These are phyloP conservation scores for Pseudomicrostroma phylloplanum DNA, from an alignment of 1,284 basidiomycete genomes.

Conservation along the genomic window DNA sequence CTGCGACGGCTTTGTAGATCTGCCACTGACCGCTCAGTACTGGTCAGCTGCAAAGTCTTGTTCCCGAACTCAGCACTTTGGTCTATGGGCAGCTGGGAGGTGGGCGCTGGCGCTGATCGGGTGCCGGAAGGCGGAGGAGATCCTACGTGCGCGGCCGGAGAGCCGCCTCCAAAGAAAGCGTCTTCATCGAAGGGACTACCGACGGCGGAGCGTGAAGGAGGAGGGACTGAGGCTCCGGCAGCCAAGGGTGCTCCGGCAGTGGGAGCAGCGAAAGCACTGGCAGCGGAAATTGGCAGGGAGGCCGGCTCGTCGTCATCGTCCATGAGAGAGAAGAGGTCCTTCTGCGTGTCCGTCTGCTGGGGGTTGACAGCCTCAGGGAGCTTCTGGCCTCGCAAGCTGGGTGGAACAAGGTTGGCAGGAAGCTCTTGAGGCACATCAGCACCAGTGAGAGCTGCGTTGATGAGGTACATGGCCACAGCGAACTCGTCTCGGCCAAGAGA, in stretches of 20 bases:
- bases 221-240: slow-evolving; percentile 48
- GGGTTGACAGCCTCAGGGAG: slow-evolving; percentile 40
- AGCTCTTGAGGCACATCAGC: slow-evolving; percentile 65
- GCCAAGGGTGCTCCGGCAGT: slow-evolving; percentile 52
- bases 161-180: slow-evolving; percentile 28
- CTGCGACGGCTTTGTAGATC: slow-evolving; percentile 29
- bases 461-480: slow-evolving; percentile 91
- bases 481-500: slow-evolving; percentile 84
- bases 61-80: slow-evolving; percentile 32
- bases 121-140: slow-evolving; percentile 15
- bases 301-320: slow-evolving; percentile 59
- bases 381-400: slow-evolving; percentile 59
- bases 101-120: slow-evolving; percentile 27
- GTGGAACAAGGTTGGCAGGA: slow-evolving; percentile 72
- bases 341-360: slow-evolving; percentile 47
- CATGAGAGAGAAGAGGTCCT: slow-evolving; percentile 56
- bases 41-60: slow-evolving; percentile 32
- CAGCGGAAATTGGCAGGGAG: slow-evolving; percentile 30
- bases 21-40: slow-evolving; percentile 34
- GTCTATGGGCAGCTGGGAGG: slow-evolving; percentile 28
- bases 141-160: slow-evolving; percentile 16
- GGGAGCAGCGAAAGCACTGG: slow-evolving; percentile 35
- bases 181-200: slow-evolving; percentile 41
- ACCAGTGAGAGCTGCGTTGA: slow-evolving; percentile 80
- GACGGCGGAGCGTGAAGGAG: slow-evolving; percentile 11